Base-by-base conservation (phyloP, 805 yeast species). In the Pachysolen tannophilus region DNA sequence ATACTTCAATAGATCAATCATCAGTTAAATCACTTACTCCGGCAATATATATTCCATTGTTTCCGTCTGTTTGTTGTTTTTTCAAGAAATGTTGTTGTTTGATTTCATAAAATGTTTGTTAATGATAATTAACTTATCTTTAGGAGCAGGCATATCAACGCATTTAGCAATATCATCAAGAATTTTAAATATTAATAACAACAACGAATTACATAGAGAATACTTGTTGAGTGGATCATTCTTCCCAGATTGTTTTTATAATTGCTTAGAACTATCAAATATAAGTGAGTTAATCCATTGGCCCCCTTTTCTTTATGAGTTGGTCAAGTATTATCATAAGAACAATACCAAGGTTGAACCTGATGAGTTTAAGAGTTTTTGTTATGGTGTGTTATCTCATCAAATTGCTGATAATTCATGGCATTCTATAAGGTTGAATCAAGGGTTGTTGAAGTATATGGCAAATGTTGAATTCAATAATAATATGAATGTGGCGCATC, bases 241-340 rank as follows among this genome's bases (percentile, higher is more conserved):
- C 48, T 75, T 72, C 46, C 87, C 87, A 0, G 87, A 80, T 49
- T 73, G 81, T 0, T 72, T 78, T 46, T 80, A 80, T 51, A 61
- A 69, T 24, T 80, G 86, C 50, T 53, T 69, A 33, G 74, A 70
- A 3, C 46, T 54, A 18, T 60, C 70, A 3, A 63, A 66, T 8
- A 66, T 67, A 3, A 80, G 82, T 3, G 87, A 80, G 50, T 68
- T 59, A 20, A 61, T 78, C 0, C 86, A 79, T 48, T 79, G 87
- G 86, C 84, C 85, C 0, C 78, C 78, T 1, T 78, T 78, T 46
- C 44, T 78, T 10, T 51, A 58, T 4, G 51, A 53, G 3, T 74
- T 78, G 1, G 67, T 72, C 5, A 43, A 58, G 5, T 54, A 67
- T 30, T 72, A 72, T 52, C n/a, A n/a, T n/a, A n/a, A n/a, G n/a